phyloP scores from a whole-genome alignment of 1,284 basidiomycete genomes.

The Exobasidium cylindrosporum region DNA sequence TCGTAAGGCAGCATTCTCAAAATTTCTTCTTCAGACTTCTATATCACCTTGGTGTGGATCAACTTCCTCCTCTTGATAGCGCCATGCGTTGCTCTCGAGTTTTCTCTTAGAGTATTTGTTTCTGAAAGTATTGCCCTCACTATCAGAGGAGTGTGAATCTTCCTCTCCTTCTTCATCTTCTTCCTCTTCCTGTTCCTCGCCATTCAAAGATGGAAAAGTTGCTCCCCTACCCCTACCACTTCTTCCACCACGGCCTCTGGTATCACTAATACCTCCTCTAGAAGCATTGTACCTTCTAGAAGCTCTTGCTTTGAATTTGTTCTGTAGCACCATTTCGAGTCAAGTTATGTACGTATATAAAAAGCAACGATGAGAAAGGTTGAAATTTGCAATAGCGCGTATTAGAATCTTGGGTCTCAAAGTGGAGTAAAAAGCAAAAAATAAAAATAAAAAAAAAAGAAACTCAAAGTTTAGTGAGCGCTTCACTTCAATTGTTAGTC shows the following conservation, averaged over 20 bases:
- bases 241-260: conserved; percentile 10
- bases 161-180: conserved; percentile 12
- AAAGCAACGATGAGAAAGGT: neutral
- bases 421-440: neutral
- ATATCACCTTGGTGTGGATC: conserved; percentile 16
- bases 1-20: conserved; percentile 11
- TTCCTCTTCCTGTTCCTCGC: conserved; percentile 20
- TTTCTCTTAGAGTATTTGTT: conserved; percentile 37
- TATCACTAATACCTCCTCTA: conserved; percentile 10
- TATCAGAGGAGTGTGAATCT: conserved; percentile 8
- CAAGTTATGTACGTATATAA: neutral
- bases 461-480: conserved; percentile 13
- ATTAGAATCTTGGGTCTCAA: neutral
- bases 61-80: conserved; percentile 29
- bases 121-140: neutral
- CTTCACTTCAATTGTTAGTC: too few relatives aligned
- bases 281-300: conserved; percentile 41
- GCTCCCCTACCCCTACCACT: conserved; percentile 8
- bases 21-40: neutral
- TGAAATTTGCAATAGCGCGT: neutral
- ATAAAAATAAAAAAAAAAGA: neutral
- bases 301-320: conserved; percentile 54
- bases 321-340: conserved; percentile 48
- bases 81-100: conserved; percentile 40
- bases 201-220: neutral